These are phyloP conservation scores for Fusarium sp. DNA, from an alignment of 2,329 filamentous ascomycete species.

Conservation along the genomic window DNA sequence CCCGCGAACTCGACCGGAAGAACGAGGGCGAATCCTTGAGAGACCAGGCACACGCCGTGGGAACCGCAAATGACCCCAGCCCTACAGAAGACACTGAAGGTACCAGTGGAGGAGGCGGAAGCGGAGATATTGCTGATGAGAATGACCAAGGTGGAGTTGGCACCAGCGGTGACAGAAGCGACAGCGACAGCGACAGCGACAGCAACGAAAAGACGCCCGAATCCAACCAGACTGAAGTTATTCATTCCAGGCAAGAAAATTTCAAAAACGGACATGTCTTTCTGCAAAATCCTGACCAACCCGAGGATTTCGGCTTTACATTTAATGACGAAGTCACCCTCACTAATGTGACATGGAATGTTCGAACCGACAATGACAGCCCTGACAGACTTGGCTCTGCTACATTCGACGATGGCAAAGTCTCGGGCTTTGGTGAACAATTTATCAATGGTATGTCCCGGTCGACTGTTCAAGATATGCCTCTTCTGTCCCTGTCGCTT, in stretches of 20 bases:
- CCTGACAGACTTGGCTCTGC: neutral
- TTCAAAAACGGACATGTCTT: slow-evolving; percentile 1
- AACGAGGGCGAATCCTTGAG: slow-evolving; percentile 4
- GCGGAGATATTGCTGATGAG: too few relatives aligned
- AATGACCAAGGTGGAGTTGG: neutral
- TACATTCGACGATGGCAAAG: neutral
- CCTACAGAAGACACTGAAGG: neutral
- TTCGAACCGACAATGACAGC: neutral
- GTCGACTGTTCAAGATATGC: neutral
- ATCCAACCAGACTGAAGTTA: neutral
- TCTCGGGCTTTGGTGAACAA: neutral
- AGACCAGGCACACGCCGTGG: neutral
- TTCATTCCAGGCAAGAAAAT: neutral
- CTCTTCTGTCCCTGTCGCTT: neutral
- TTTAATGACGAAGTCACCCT: neutral
- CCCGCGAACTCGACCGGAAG: slow-evolving; percentile 4
- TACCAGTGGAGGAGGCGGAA: neutral
- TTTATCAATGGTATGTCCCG: neutral
- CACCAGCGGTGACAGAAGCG: neutral
- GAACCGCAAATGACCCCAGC: neutral
- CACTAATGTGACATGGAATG: slow-evolving; percentile 5
- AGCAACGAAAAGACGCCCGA: neutral
- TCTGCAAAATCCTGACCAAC: too few relatives aligned
- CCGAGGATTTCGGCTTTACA: neutral
- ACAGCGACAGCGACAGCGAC: neutral